Percentiles rank a stretch among this genome's conserved stretches.
Conservation (phyloP, 1,139 yeast genomes). For the Yamadazyma trypodendri region DNA sequence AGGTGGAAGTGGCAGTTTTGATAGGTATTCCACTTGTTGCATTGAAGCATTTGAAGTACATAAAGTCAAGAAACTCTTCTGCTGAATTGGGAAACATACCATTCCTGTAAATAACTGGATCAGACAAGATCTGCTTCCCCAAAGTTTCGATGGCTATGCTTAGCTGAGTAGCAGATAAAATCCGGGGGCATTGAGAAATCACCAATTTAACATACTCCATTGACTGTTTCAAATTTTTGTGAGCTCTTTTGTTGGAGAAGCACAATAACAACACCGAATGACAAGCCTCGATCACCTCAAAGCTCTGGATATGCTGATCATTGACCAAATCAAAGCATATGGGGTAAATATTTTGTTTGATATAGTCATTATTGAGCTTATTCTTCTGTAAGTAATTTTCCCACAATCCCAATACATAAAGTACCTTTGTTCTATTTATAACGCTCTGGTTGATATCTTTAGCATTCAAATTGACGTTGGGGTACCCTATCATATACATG, state of each 20-base stretch:
- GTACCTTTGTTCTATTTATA: constrained; percentile 47
- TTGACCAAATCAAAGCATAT: constrained; percentile 42
- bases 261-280: constrained; percentile 65
- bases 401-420: constrained; percentile 58
- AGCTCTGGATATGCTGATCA: constrained; percentile 25
- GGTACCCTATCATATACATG: constrained; percentile 37
- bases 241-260: constrained; percentile 26
- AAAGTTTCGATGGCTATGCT: constrained; percentile 58
- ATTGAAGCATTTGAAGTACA: constrained; percentile 38
- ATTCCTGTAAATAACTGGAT: constrained; percentile 30
- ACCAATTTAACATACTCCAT: constrained; percentile 33
- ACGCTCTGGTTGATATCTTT: constrained; percentile 31
- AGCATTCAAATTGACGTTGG: constrained; percentile 38
- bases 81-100: constrained; percentile 23
- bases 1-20: constrained; percentile 17
- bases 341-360: constrained; percentile 39
- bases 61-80: constrained; percentile 40
- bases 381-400: constrained; percentile 53
- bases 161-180: constrained; percentile 57
- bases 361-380: constrained; percentile 21
- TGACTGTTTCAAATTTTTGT: constrained; percentile 29
- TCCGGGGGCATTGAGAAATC: constrained; percentile 53
- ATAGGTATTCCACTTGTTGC: constrained; percentile 31
- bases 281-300: constrained; percentile 56
- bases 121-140: constrained; percentile 50